Conservation (phyloP, 305 asterid genomes). For the Fraxinus angustifolia region DNA sequence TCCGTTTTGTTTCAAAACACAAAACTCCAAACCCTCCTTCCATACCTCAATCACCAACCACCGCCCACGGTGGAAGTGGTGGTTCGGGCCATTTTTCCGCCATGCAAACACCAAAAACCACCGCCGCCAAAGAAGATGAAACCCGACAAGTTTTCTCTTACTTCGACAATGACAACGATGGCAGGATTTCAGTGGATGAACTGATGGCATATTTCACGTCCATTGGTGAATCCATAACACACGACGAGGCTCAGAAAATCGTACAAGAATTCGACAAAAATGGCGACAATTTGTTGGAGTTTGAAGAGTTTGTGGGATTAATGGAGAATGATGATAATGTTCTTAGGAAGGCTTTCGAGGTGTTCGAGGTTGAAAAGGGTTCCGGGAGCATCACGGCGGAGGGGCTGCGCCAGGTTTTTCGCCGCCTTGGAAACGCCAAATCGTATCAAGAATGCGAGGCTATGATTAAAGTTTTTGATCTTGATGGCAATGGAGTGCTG, state of each 20-base stretch:
- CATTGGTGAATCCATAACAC: conserved; percentile 44
- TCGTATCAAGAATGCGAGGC: conserved; percentile 45
- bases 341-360: conserved; percentile 50
- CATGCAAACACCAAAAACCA: conserved; percentile 6
- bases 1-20: background rate
- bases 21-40: background rate
- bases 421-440: conserved; percentile 46
- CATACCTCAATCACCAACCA: background rate
- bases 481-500: conserved; percentile 64
- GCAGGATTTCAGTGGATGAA: conserved; percentile 45
- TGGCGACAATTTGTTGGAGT: conserved; percentile 36
- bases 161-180: conserved; percentile 48
- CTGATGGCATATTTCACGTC: conserved; percentile 38
- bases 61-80: background rate
- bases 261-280: conserved; percentile 36
- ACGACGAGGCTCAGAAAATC: conserved; percentile 43
- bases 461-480: conserved; percentile 53
- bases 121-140: conserved; percentile 25
- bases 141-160: conserved; percentile 42
- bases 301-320: conserved; percentile 38
- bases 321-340: conserved; percentile 36
- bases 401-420: conserved; percentile 46
- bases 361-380: conserved; percentile 58
- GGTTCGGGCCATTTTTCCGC: background rate
- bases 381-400: conserved; percentile 52